Evolutionary conservation across 2,329 filamentous ascomycete species (phyloP).

Genomic region (Paecilomyces sp.): DNA sequence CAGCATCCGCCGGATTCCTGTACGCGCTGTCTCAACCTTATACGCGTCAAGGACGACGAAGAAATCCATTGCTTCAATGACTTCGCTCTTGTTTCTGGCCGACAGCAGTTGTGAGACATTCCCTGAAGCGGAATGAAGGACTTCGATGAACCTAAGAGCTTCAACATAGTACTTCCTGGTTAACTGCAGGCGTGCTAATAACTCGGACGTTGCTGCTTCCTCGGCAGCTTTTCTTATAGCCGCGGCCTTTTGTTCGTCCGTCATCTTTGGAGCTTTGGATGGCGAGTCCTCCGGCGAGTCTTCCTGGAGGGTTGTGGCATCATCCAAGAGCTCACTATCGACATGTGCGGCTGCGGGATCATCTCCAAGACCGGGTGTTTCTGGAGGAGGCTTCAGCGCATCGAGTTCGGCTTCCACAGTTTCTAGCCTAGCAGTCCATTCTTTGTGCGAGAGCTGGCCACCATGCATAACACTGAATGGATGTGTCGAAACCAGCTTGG

Average conservation of each 20-base stretch:
- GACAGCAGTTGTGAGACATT: conserved; percentile 81
- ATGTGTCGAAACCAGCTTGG: conserved; percentile 83
- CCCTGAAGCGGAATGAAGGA: conserved; percentile 73
- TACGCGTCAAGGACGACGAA: conserved; percentile 94
- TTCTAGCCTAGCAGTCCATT: conserved; percentile 78
- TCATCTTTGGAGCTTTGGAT: conserved; percentile 61
- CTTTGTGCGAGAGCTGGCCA: conserved; percentile 72
- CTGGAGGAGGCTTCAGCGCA: conserved; percentile 69
- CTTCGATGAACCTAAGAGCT: conserved; percentile 86
- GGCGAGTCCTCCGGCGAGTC: conserved; percentile 59
- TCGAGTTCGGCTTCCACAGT: conserved; percentile 77
- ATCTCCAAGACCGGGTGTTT: conserved; percentile 64
- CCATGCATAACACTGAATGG: conserved; percentile 90
- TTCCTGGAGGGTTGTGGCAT: conserved; percentile 71
- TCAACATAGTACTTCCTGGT: conserved; percentile 90
- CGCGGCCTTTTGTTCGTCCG: conserved; percentile 67
- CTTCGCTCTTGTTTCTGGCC: conserved; percentile 95
- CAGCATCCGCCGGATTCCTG: conserved; percentile 91
- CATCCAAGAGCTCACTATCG: conserved; percentile 73
- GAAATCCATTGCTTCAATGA: conserved; percentile 98
- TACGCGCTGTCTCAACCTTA: conserved; percentile 86
- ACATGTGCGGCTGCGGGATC: conserved; percentile 59
- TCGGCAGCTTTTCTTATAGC: conserved; percentile 73
- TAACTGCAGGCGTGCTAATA: conserved; percentile 78
- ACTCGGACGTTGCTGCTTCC: conserved; percentile 81